Conservation (phyloP, 1,284 basidiomycete genomes). For the Bondarzewia mesenterica region DNA sequence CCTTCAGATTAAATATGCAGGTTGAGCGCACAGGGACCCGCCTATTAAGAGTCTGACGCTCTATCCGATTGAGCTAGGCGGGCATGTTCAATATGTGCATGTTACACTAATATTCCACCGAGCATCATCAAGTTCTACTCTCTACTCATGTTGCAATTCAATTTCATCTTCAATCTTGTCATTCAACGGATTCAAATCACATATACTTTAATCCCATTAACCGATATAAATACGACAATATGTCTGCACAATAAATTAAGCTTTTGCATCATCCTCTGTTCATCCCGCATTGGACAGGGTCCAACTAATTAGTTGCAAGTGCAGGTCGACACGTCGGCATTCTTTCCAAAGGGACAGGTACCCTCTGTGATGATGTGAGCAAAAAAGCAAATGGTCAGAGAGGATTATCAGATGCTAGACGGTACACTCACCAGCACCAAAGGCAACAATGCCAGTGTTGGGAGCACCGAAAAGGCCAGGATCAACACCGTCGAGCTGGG, state of each 20-base stretch:
- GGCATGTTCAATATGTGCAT: too few relatives aligned
- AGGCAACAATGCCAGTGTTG: constrained; percentile 14
- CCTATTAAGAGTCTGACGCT: constrained; percentile 80
- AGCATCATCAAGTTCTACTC: too few relatives aligned
- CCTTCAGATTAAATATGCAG: too few relatives aligned
- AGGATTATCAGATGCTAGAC: background rate
- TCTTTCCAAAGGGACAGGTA: constrained; percentile 31
- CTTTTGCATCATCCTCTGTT: background rate
- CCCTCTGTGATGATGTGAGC: too few relatives aligned
- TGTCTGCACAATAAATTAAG: background rate
- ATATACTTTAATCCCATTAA: too few relatives aligned
- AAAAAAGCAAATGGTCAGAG: background rate
- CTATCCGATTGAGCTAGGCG: constrained; percentile 84
- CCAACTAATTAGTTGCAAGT: constrained; percentile 3
- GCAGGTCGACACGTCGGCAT: constrained; percentile 22
- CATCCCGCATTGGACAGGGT: background rate
- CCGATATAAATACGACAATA: too few relatives aligned
- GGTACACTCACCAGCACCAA: constrained; percentile 7
- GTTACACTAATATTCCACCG: too few relatives aligned
- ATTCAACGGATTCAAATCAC: too few relatives aligned
- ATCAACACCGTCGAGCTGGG: constrained; percentile 33
- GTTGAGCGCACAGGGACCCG: too few relatives aligned
- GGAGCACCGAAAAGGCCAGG: constrained; percentile 29
- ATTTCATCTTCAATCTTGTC: too few relatives aligned
- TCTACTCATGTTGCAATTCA: too few relatives aligned